Evolutionary conservation across 805 yeast species (phyloP).

Genomic region (Metschnikowia matae): DNA sequence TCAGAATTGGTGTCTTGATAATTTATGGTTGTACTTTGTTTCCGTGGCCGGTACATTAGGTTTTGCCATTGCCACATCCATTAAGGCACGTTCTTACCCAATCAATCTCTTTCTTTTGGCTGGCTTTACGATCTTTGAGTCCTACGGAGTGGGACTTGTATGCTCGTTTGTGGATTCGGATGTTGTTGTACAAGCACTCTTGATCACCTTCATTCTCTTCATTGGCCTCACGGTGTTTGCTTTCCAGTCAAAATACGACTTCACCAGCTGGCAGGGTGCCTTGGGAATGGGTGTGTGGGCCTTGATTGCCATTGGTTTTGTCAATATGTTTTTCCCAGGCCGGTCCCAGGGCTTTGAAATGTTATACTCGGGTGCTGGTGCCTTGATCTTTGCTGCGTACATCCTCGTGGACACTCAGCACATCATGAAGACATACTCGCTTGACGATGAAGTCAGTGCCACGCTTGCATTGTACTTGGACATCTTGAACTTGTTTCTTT

Average conservation of each 20-base stretch:
- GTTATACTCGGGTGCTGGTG: conserved; percentile 69
- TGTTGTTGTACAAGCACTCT: conserved; percentile 65
- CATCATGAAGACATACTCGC: conserved; percentile 66
- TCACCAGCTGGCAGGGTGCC: conserved; percentile 61
- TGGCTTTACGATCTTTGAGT: conserved; percentile 70
- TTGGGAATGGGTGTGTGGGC: conserved; percentile 56
- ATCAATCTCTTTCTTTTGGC: conserved; percentile 55
- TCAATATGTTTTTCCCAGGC: conserved; percentile 61
- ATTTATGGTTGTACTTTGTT: conserved; percentile 57
- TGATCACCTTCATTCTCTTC: conserved; percentile 65
- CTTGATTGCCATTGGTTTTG: conserved; percentile 66
- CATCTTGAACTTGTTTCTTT: conserved; percentile 73
- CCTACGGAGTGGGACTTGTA: conserved; percentile 65
- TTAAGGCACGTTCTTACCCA: conserved; percentile 67
- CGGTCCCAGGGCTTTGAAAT: conserved; percentile 55
- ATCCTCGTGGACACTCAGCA: conserved; percentile 78
- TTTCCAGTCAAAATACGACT: conserved; percentile 71
- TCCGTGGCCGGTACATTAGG: conserved; percentile 59
- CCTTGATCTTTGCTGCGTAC: conserved; percentile 66
- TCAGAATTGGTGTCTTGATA: conserved; percentile 51
- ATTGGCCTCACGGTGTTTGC: conserved; percentile 76
- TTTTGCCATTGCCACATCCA: conserved; percentile 57
- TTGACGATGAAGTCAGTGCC: conserved; percentile 84
- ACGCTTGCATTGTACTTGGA: conserved; percentile 77
- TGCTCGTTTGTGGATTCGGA: conserved; percentile 60